These are phyloP conservation scores for Asterochloris erici DNA, from an alignment of 139 green algal species.

Conservation along the genomic window DNA sequence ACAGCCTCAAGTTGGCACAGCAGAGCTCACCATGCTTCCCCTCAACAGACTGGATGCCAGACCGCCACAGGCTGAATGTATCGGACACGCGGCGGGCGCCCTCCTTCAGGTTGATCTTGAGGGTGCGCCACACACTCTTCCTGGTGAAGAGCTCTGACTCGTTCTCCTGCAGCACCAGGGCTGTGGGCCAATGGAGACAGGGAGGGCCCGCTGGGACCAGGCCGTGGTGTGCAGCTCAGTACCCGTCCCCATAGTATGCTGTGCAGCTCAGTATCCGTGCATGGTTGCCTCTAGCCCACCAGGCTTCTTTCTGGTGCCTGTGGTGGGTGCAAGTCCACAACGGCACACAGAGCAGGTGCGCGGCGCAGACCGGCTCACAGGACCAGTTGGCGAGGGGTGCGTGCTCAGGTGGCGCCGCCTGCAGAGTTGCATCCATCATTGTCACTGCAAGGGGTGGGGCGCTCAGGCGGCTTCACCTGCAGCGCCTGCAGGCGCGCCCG, in stretches of 20 bases:
- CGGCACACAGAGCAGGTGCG: too few relatives aligned
- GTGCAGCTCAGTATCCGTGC: too few relatives aligned
- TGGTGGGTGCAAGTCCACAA: too few relatives aligned
- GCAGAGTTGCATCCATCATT: neutral
- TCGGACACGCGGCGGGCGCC: neutral
- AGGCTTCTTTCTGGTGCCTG: too few relatives aligned
- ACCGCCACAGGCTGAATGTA: constrained; percentile 18
- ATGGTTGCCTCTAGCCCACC: too few relatives aligned
- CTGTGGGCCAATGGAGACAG: too few relatives aligned
- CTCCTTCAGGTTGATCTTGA: neutral
- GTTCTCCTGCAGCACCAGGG: constrained; percentile 1
- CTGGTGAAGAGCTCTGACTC: constrained; percentile 11
- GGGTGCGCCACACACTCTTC: constrained; percentile 15
- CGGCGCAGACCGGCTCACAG: too few relatives aligned
- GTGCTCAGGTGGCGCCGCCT: too few relatives aligned
- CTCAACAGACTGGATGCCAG: constrained; percentile 22
- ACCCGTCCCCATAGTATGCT: too few relatives aligned
- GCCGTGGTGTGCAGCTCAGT: too few relatives aligned
- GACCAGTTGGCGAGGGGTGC: too few relatives aligned
- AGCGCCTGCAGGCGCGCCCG: constrained; percentile 14
- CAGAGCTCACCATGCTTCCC: constrained; percentile 22
- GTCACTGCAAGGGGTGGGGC: neutral
- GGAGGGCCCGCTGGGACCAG: too few relatives aligned
- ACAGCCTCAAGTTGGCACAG: neutral
- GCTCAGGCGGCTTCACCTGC: neutral